A percentile compares a stretch with the other conserved stretches of the same genome.
These are phyloP conservation scores for Psophocarpus tetragonolobus DNA, from an alignment of 306 rosid genomes.

Conservation along the genomic window DNA sequence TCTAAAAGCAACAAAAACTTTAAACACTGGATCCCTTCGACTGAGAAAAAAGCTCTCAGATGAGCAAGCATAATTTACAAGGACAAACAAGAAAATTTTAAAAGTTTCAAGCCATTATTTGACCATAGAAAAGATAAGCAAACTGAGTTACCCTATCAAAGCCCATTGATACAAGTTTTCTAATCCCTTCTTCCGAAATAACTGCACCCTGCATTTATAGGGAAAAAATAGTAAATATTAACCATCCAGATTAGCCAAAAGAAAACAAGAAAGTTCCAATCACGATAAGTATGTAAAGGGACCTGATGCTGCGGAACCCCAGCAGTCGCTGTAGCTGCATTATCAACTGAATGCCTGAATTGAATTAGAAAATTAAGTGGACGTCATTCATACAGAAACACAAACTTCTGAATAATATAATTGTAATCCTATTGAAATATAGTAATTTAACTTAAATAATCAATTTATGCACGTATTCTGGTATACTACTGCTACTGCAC, in stretches of 20 bases:
- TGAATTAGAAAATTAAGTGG: slow-evolving; percentile 30
- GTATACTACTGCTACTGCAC: too few relatives aligned
- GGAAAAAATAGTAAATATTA: slow-evolving; percentile 21
- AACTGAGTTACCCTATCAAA: slow-evolving; percentile 76
- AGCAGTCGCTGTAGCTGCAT: slow-evolving; percentile 44
- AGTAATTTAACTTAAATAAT: slow-evolving; percentile 7
- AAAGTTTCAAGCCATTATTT: slow-evolving; percentile 18
- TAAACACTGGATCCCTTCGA: background rate
- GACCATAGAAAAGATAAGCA: slow-evolving; percentile 14
- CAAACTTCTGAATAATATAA: slow-evolving; percentile 19
- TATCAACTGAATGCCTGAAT: slow-evolving; percentile 56
- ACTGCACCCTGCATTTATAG: slow-evolving; percentile 57
- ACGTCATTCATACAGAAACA: slow-evolving; percentile 17
- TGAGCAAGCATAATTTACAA: slow-evolving; percentile 1
- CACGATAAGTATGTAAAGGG: background rate
- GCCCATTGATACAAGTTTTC: slow-evolving; percentile 87
- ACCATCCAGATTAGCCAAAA: slow-evolving; percentile 33
- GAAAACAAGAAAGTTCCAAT: slow-evolving; percentile 20
- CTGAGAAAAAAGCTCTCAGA: background rate
- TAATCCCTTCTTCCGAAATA: slow-evolving; percentile 75
- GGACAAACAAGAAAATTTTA: background rate
- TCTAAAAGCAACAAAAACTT: background rate
- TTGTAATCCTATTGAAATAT: background rate
- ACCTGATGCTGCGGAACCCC: slow-evolving; percentile 75
- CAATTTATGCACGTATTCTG: slow-evolving; percentile 7